These are phyloP conservation scores for Geranomyces michiganensis DNA, from an alignment of 192 early-diverging fungal genomes.

Conservation along the genomic window DNA sequence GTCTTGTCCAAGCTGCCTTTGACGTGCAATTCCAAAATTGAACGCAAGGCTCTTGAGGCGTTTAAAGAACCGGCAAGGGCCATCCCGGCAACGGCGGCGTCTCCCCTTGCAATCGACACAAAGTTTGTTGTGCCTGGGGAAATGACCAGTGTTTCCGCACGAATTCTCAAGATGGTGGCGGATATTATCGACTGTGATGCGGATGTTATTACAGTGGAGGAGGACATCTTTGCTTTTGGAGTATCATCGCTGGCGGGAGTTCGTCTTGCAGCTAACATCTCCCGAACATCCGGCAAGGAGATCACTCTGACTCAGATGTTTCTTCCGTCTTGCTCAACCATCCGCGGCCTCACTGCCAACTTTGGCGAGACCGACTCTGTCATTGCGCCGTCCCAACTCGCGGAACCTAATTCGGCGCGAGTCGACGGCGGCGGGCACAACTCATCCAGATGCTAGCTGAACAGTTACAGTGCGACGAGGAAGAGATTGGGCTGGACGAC, in stretches of 20 bases:
- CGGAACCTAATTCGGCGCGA: background rate
- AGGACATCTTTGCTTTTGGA: background rate
- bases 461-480: background rate
- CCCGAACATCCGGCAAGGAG: background rate
- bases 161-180: background rate
- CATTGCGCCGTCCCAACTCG: background rate
- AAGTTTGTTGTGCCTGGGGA: no score
- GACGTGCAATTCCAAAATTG: slow-evolving; percentile 10
- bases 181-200: background rate
- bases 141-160: background rate
- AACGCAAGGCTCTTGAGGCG: slow-evolving; percentile 14
- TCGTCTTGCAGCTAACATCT: background rate
- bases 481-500: slow-evolving; percentile 1
- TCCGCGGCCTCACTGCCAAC: background rate
- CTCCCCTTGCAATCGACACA: background rate
- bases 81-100: background rate
- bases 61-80: background rate
- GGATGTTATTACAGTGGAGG: background rate
- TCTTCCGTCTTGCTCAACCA: background rate
- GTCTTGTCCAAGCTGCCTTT: slow-evolving; percentile 11
- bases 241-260: slow-evolving; percentile 3
- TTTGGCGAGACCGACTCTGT: background rate
- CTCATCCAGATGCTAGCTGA: background rate
- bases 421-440: background rate
- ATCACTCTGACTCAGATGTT: slow-evolving; percentile 4